These are phyloP conservation scores for Epichloe hybrida DNA, from an alignment of 2,329 filamentous ascomycete genomes.

Conservation along the genomic window DNA sequence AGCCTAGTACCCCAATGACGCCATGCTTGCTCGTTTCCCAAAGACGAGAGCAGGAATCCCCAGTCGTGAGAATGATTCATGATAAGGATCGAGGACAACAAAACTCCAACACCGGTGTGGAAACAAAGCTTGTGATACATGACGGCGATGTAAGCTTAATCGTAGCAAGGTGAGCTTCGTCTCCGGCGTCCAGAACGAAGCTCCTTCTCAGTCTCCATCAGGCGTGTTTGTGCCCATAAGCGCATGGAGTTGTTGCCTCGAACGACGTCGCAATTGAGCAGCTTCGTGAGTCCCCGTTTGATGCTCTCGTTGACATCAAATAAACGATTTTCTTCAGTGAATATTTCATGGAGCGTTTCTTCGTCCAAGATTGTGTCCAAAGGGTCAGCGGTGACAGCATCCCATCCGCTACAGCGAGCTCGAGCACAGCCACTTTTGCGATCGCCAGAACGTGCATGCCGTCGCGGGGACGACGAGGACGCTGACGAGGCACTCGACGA, in stretches of 20 bases:
- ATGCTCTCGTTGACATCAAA: conserved; percentile 46
- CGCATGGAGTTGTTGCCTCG: conserved; percentile 37
- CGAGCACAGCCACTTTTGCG: conserved; percentile 13
- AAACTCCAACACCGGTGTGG: neutral
- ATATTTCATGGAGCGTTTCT: conserved; percentile 34
- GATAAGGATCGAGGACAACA: neutral
- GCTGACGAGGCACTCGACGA: conserved; percentile 47
- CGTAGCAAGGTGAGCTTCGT: conserved; percentile 25
- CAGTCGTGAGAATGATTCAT: neutral
- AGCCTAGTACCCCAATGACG: neutral
- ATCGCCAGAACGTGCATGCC: conserved; percentile 22
- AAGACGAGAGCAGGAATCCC: neutral
- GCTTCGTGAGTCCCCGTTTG: conserved; percentile 46
- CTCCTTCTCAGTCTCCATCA: conserved; percentile 49
- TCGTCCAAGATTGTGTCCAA: conserved; percentile 33
- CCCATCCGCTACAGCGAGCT: conserved; percentile 21
- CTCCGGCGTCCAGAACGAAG: conserved; percentile 38
- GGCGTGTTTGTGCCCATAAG: conserved; percentile 43
- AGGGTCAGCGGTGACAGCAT: conserved; percentile 13
- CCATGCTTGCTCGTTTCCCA: neutral
- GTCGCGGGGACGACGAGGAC: conserved; percentile 34
- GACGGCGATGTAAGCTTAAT: conserved; percentile 6
- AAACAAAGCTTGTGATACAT: neutral
- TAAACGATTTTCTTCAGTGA: conserved; percentile 38
- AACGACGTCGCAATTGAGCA: conserved; percentile 45